Evolutionary conservation across 495 filamentous ascomycete genomes (phyloP).

Genomic region (Saxispiralis lemnorum): DNA sequence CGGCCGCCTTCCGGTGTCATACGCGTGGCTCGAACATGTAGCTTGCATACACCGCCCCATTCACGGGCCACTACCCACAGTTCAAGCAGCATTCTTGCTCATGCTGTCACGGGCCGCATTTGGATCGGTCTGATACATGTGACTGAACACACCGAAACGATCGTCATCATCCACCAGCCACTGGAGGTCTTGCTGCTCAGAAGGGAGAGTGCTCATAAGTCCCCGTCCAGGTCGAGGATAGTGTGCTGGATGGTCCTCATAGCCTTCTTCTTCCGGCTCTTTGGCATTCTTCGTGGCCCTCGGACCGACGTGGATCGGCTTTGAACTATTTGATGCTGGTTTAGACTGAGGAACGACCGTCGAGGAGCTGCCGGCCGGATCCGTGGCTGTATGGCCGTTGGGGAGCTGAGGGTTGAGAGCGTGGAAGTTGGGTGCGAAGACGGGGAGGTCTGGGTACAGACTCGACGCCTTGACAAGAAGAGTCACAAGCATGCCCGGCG

Average conservation of each 20-base stretch:
- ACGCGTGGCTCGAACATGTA: too few relatives aligned
- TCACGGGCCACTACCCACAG: too few relatives aligned
- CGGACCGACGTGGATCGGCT: too few relatives aligned
- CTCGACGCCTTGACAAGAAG: slow-evolving; percentile 29
- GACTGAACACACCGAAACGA: slow-evolving; percentile 24
- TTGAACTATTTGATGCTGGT: too few relatives aligned
- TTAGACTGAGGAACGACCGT: too few relatives aligned
- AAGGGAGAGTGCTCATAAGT: slow-evolving; percentile 20
- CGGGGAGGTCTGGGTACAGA: slow-evolving; percentile 25
- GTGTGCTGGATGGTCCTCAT: slow-evolving; percentile 21
- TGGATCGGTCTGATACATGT: slow-evolving; percentile 17
- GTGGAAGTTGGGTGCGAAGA: slow-evolving; percentile 24
- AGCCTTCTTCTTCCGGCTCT: not conserved
- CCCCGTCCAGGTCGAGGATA: slow-evolving; percentile 25
- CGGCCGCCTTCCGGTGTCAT: too few relatives aligned
- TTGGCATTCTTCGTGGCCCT: not conserved
- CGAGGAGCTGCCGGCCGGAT: too few relatives aligned
- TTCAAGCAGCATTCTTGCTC: not conserved
- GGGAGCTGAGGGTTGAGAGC: slow-evolving; percentile 5
- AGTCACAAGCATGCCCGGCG: slow-evolving; percentile 27
- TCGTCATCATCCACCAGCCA: slow-evolving; percentile 25
- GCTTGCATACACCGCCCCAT: not conserved
- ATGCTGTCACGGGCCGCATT: slow-evolving; percentile 1
- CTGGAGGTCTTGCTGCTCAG: slow-evolving; percentile 23
- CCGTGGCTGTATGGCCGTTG: slow-evolving; percentile 6